phyloP scores from a whole-genome alignment of 495 filamentous ascomycete species.

The Symbiotaphrina buchneri region DNA sequence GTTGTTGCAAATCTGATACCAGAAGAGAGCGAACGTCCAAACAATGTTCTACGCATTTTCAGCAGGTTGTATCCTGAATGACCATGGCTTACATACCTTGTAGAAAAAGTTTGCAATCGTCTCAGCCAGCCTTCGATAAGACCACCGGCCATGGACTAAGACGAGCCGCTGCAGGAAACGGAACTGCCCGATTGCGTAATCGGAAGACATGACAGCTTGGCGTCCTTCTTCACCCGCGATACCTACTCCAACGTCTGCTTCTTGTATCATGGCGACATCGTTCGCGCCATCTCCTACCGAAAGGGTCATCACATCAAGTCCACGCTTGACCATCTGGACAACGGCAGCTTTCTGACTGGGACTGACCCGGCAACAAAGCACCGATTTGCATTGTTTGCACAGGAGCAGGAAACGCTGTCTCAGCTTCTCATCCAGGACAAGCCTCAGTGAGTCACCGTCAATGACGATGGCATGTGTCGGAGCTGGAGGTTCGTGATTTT shows the following conservation, averaged over 20 bases:
- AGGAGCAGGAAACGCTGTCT: constrained; percentile 84
- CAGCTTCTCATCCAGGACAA: constrained; percentile 62
- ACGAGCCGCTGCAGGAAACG: constrained; percentile 78
- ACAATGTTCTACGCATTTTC: constrained; percentile 55
- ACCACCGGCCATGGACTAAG: constrained; percentile 92
- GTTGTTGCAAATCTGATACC: constrained; percentile 90
- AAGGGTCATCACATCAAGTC: constrained; percentile 90
- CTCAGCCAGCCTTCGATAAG: constrained; percentile 80
- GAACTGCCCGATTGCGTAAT: constrained; percentile 98
- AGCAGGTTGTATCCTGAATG: neutral
- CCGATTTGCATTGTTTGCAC: constrained; percentile 93
- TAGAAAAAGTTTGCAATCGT: constrained; percentile 99
- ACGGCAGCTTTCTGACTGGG: constrained; percentile 97
- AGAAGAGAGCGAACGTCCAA: constrained; percentile 94
- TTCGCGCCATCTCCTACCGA: constrained; percentile 96
- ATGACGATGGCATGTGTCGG: constrained; percentile 93
- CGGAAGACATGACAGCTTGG: constrained; percentile 95
- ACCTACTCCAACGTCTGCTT: constrained; percentile 94
- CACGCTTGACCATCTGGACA: constrained; percentile 80
- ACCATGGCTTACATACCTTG: constrained; percentile 32
- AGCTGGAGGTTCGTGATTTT: constrained; percentile 62
- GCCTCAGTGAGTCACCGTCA: constrained; percentile 81
- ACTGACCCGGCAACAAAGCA: constrained; percentile 94
- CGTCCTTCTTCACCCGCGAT: constrained; percentile 95
- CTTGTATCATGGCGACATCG: constrained; percentile 99